A percentile compares a stretch with the other conserved stretches of the same genome.
These are phyloP conservation scores for Poa pratensis DNA, from an alignment of 176 grass and related monocot species.

Conservation along the genomic window DNA sequence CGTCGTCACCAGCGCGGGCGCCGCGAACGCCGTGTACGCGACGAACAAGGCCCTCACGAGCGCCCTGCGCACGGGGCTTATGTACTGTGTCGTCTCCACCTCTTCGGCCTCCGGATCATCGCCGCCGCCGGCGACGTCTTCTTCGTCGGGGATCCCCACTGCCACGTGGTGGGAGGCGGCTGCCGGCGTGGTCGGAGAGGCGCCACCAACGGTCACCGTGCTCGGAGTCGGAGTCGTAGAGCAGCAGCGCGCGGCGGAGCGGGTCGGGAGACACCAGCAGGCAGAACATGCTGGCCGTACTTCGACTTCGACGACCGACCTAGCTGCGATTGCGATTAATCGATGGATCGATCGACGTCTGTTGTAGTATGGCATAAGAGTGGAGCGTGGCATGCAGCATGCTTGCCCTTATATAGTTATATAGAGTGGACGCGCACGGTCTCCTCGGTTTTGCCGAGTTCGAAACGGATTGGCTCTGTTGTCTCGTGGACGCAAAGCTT, in stretches of 20 bases:
- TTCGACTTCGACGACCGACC: too few species aligned
- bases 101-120: neutral
- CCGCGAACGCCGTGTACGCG: neutral
- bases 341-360: too few species aligned
- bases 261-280: conserved; percentile 2
- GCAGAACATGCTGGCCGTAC: too few species aligned
- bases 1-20: neutral
- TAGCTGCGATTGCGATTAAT: too few species aligned
- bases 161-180: neutral
- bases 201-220: neutral
- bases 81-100: neutral
- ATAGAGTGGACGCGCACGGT: too few species aligned
- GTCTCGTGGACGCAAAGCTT: neutral
- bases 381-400: too few species aligned
- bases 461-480: neutral
- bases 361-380: too few species aligned
- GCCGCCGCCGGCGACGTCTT: neutral
- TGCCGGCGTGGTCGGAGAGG: neutral
- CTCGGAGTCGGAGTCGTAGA: neutral
- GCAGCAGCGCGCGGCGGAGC: conserved; percentile 5
- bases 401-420: neutral
- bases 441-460: neutral
- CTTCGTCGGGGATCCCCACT: conserved; percentile 3
- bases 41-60: conserved; percentile 7
- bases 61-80: conserved; percentile 12